Evolutionary conservation across 768 basidiomycete species (phyloP), one percentile per base, ranked within the genome.

Genomic region (Lentinus brumalis): DNA sequence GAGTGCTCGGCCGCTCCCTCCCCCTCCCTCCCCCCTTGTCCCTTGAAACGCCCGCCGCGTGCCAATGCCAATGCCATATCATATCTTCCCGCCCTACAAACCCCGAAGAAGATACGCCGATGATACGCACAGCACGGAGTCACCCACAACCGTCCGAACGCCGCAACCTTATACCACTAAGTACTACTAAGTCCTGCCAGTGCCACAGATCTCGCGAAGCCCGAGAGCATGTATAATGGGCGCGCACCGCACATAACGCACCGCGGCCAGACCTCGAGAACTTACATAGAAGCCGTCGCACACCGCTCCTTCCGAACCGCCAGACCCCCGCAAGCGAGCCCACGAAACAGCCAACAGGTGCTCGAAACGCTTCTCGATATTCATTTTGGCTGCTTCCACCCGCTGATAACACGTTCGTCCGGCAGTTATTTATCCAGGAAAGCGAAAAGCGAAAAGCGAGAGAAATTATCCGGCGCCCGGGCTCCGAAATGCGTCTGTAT

Each of bases 381-480:
- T 35, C 35, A 35, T 35, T 35, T 35, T 35, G 35, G 35, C 35
- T 35, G 35, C 35, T 35, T 35, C 42, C 42, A 44, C 42, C 42
- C 42, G 42, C 42, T 44, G 15, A 44, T 44, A 44, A 41, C 42
- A 44, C 42, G 42, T 44, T 16, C 42, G 42, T 44, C 42, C 42
- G 42, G 42, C 18, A 44, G 15, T 10, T 44, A 44, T 44, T 15
- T 44, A 44, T 44, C 42, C 42, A 53, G 16, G 41, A 9, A 54
- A 14, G 31, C 53, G 39, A 26, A 56, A 39, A 50, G 35, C 16
- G 40, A 40, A 16, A 47, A 41, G n/a, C 14, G 14, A 16, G 21
- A 31, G 44, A 55, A 31, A 53, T 53, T 54, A 53, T 26, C 58
- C 58, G 35, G 58, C 39, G 18, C 16, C 44, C 30, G 57, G 50